phyloP scores from a whole-genome alignment of 345 rosid species.

The Hypericum androsaemum region DNA sequence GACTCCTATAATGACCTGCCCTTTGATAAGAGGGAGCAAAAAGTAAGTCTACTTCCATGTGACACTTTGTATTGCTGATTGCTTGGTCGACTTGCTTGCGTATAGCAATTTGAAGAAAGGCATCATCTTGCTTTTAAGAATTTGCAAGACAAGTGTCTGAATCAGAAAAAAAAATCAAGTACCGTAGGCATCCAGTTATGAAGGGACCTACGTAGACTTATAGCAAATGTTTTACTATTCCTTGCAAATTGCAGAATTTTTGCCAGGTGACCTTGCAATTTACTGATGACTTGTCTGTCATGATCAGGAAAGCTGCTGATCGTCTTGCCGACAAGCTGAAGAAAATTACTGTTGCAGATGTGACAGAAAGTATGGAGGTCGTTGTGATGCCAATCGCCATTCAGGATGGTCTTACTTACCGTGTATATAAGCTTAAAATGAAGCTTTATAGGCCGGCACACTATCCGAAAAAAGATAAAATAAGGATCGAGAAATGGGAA shows the following conservation, averaged over 20 bases:
- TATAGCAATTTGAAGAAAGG: too few relatives aligned
- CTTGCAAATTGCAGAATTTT: neutral
- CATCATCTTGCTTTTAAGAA: too few relatives aligned
- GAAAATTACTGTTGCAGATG: conserved; percentile 74
- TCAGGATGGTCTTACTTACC: conserved; percentile 25
- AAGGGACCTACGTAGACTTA: too few relatives aligned
- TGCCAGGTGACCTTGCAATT: neutral
- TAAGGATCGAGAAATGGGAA: conserved; percentile 50
- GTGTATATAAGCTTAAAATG: conserved; percentile 77
- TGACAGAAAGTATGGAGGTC: conserved; percentile 58
- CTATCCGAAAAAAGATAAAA: conserved; percentile 38
- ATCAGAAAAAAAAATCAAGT: too few relatives aligned
- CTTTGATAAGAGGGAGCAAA: conserved; percentile 51
- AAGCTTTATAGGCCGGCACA: conserved; percentile 50
- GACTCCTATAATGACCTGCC: conserved; percentile 95
- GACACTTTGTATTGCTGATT: neutral
- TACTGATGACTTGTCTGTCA: conserved; percentile 7
- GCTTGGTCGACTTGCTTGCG: too few relatives aligned
- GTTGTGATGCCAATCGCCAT: conserved; percentile 45
- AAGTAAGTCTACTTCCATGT: too few relatives aligned
- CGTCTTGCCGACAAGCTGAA: conserved; percentile 60
- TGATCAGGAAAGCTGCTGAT: conserved; percentile 62
- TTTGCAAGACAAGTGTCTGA: too few relatives aligned
- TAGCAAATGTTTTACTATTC: neutral
- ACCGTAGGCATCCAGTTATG: too few relatives aligned